Evolutionary conservation across 305 asterid genomes (phyloP).

Genomic region (Ruellia speciosa): DNA sequence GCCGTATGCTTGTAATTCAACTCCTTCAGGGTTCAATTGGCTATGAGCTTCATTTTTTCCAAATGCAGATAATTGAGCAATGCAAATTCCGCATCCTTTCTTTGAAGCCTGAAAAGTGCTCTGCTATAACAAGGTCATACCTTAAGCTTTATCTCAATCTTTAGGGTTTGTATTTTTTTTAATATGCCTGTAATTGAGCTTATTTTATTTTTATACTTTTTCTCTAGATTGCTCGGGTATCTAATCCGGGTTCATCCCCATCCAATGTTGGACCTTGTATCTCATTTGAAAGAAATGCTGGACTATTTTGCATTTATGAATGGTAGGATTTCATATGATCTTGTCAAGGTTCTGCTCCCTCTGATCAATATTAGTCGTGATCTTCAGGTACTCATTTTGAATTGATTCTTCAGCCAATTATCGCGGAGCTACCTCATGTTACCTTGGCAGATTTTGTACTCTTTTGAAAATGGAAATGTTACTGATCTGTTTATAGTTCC

Average conservation of each 20-base stretch:
- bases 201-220: slow-evolving; percentile 15
- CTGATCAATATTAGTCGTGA: slow-evolving; percentile 53
- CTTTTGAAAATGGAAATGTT: slow-evolving; percentile 5
- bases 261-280: slow-evolving; percentile 55
- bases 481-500: too few relatives aligned
- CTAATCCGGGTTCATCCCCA: slow-evolving; percentile 55
- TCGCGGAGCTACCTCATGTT: slow-evolving; percentile 9
- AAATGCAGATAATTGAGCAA: slow-evolving; percentile 70
- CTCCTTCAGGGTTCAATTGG: slow-evolving; percentile 8
- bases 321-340: slow-evolving; percentile 49
- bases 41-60: slow-evolving; percentile 14
- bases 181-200: slow-evolving; percentile 23
- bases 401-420: slow-evolving; percentile 19
- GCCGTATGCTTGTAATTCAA: not conserved
- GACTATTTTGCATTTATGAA: slow-evolving; percentile 72
- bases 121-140: slow-evolving; percentile 48
- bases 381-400: slow-evolving; percentile 51
- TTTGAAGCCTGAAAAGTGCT: slow-evolving; percentile 60
- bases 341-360: slow-evolving; percentile 56
- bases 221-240: slow-evolving; percentile 53
- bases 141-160: slow-evolving; percentile 17
- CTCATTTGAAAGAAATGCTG: slow-evolving; percentile 77
- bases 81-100: slow-evolving; percentile 74
- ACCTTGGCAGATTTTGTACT: slow-evolving; percentile 14
- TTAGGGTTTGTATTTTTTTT: slow-evolving; percentile 16